Conservation (phyloP, 345 rosid species). For the Salix caprea region DNA sequence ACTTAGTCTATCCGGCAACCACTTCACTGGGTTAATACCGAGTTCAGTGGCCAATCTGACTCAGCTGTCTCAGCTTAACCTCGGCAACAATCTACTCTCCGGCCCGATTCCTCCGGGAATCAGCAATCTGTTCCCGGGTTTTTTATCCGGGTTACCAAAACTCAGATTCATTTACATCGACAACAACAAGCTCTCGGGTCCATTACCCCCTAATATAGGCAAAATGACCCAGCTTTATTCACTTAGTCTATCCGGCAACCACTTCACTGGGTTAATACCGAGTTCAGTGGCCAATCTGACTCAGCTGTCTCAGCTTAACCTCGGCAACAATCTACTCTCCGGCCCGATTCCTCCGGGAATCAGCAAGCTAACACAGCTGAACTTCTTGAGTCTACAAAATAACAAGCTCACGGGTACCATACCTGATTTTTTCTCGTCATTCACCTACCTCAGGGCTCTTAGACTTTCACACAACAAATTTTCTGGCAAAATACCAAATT, state of each 20-base stretch:
- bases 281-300: constrained; percentile 45
- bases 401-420: constrained; percentile 56
- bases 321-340: constrained; percentile 47
- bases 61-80: constrained; percentile 41
- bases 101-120: constrained; percentile 53
- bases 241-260: constrained; percentile 50
- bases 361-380: constrained; percentile 35
- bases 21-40: constrained; percentile 59
- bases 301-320: constrained; percentile 41
- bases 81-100: constrained; percentile 47
- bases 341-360: constrained; percentile 53
- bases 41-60: constrained; percentile 45
- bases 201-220: too few species aligned
- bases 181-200: too few species aligned
- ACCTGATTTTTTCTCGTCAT: constrained; percentile 51
- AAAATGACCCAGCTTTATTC: constrained; percentile 35
- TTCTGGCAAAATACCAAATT: constrained; percentile 51
- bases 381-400: constrained; percentile 22
- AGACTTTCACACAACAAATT: constrained; percentile 46
- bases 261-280: constrained; percentile 59
- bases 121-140: too few species aligned
- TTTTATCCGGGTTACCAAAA: too few species aligned
- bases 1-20: constrained; percentile 50
- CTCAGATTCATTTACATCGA: too few species aligned
- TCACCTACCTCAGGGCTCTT: constrained; percentile 38